Evolutionary conservation across 2,329 filamentous ascomycete genomes (phyloP).

Genomic region (Cladophialophora exuberans): DNA sequence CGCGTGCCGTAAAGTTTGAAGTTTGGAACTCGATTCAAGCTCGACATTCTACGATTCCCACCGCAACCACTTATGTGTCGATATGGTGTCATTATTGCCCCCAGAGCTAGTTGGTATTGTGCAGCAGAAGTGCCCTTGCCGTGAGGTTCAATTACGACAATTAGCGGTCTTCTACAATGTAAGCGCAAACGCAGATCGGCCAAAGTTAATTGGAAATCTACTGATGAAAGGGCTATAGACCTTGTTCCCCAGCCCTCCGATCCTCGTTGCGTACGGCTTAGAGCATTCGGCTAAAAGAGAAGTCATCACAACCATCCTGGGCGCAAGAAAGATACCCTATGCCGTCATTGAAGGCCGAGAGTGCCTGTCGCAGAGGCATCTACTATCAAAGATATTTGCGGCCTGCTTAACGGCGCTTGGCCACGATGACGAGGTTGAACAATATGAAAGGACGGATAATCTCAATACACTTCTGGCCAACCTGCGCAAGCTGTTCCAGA

Average conservation of each 20-base stretch:
- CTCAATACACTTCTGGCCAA: constrained; percentile 76
- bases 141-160: constrained; percentile 46
- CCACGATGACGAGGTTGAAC: constrained; percentile 45
- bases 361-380: constrained; percentile 50
- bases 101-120: constrained; percentile 25
- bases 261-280: constrained; percentile 80
- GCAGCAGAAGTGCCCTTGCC: constrained; percentile 43
- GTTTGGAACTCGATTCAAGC: neutral
- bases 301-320: constrained; percentile 67
- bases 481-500: constrained; percentile 54
- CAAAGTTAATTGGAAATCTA: constrained; percentile 4
- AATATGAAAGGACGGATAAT: constrained; percentile 73
- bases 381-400: constrained; percentile 51
- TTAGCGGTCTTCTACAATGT: constrained; percentile 47
- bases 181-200: too few relatives aligned
- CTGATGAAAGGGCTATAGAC: too few relatives aligned
- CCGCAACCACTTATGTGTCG: neutral
- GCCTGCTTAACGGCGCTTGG: constrained; percentile 42
- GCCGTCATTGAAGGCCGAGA: constrained; percentile 48
- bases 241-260: constrained; percentile 66
- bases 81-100: constrained; percentile 24
- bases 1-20: too few relatives aligned
- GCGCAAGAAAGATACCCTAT: constrained; percentile 56
- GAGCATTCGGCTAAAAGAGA: constrained; percentile 85
- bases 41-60: neutral